Evolutionary conservation across 345 rosid species (phyloP).

Genomic region (Limnanthes douglasii): DNA sequence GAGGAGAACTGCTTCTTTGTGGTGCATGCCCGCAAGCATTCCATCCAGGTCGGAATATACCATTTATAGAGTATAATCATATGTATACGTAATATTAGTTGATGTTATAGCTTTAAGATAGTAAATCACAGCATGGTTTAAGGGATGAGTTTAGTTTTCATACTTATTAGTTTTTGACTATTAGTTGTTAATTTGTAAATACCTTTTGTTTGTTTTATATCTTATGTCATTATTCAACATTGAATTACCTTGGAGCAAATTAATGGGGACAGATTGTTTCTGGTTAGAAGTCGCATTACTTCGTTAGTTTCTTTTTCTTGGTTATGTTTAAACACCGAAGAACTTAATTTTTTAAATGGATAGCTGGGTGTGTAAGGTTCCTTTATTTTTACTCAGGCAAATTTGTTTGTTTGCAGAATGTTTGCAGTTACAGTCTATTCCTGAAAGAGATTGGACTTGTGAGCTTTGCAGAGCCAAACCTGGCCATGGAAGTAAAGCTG

Average conservation of each 20-base stretch:
- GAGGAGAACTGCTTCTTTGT: constrained; percentile 57
- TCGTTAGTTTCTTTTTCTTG: no score
- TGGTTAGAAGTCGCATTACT: no score
- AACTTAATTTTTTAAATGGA: no score
- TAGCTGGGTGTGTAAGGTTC: no score
- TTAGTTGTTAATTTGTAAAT: neutral
- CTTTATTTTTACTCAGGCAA: no score
- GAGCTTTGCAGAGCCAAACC: constrained; percentile 45
- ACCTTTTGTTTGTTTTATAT: neutral
- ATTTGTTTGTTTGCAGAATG: constrained; percentile 53
- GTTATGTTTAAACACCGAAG: no score
- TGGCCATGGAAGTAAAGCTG: constrained; percentile 23
- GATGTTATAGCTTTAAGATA: no score
- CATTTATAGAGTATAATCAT: neutral
- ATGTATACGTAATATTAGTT: constrained; percentile 3
- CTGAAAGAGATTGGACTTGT: constrained; percentile 76
- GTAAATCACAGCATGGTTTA: neutral
- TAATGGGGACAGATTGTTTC: no score
- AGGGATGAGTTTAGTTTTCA: neutral
- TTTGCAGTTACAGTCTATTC: constrained; percentile 41
- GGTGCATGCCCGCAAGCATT: constrained; percentile 67
- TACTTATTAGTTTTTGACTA: neutral
- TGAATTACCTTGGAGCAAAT: no score
- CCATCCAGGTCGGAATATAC: constrained; percentile 44
- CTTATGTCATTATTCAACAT: neutral